phyloP scores from a whole-genome alignment of 2,329 filamentous ascomycete genomes.

The Colletotrichum sp. region DNA sequence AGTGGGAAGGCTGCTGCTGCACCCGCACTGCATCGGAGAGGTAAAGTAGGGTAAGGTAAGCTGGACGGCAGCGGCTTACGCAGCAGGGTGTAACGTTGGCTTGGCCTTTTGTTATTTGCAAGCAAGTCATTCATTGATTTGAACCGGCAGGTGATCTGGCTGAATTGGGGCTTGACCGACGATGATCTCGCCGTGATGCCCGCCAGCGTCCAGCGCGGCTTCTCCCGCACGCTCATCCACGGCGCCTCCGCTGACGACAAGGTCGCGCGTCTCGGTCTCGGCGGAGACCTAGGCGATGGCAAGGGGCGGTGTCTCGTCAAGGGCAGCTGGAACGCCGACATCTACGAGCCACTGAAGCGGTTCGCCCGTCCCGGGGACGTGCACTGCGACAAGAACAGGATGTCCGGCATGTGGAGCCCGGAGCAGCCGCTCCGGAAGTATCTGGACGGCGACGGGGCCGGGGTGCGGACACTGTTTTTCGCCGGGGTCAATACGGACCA shows the following conservation, averaged over 20 bases:
- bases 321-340: constrained; percentile 60
- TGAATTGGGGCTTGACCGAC: constrained; percentile 64
- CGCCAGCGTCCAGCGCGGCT: constrained; percentile 51
- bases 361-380: constrained; percentile 42
- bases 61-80: not conserved
- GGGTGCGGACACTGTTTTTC: constrained; percentile 57
- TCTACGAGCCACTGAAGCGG: constrained; percentile 51
- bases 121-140: not conserved
- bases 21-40: not conserved
- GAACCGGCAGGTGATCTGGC: constrained; percentile 47
- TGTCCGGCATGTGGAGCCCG: constrained; percentile 60
- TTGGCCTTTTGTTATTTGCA: not conserved
- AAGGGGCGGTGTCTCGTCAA: constrained; percentile 53
- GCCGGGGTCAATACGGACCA: constrained; percentile 67
- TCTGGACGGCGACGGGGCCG: constrained; percentile 29
- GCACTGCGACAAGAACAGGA: constrained; percentile 61
- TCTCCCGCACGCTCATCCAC: constrained; percentile 44
- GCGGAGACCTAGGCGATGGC: constrained; percentile 49
- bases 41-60: not conserved
- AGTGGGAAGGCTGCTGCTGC: not conserved
- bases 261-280: constrained; percentile 39
- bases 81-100: not conserved
- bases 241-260: constrained; percentile 5
- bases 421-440: constrained; percentile 46
- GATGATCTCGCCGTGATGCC: constrained; percentile 55